Evolutionary conservation across 2,329 filamentous ascomycete species (phyloP), one percentile per base, ranked within the genome.

Genomic region (Colletotrichum tabaci): DNA sequence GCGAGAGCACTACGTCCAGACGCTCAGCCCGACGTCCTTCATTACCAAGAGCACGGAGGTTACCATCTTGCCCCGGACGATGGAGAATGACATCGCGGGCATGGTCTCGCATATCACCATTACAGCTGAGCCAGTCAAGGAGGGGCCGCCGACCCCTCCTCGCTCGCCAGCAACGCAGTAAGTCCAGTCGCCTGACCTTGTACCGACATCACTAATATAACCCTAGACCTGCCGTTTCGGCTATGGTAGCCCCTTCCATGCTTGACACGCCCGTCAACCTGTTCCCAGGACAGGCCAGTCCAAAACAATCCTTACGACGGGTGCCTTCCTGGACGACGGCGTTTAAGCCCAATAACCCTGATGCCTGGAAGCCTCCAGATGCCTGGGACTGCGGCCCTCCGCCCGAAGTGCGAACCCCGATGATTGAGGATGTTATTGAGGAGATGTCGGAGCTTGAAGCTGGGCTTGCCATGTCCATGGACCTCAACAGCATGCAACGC

Each of bases 291-390:
- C 64, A 73, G 21, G 30, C 63, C 30, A 18, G 40, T 26, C 64
- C 42, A 3, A 67, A 44, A 46, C 68, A 57, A 61, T 60, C 73
- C 23, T 55, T 67, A 23, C 61, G 67, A 2, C 42, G 62, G 38
- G 67, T 70, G 30, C 60, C 73, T 23, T 61, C 73, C 7, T 69
- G 75, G 63, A 78, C 75, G 2, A 71, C 75, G 40, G 72, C 77
- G 8, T 79, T 79, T 66, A 78, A 75, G 40, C 76, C 80, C 4
- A 81, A 80, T 23, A 82, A 84, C 55, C 78, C 80, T 0, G 82
- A 85, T 18, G 77, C 80, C n/a, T 87, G 85, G 85, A 85, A 81
- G 49, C 80, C 85, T 0, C 84, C 84, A 0, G 79, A 83, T 42
- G 82, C 83, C 10, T 87, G 85, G 85, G 79, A 82, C 21, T 82